Percentiles rank a stretch among this genome's conserved stretches.
phyloP scores from a whole-genome alignment of 1,284 basidiomycete genomes.

The Phellopilus nigrolimitatus region DNA sequence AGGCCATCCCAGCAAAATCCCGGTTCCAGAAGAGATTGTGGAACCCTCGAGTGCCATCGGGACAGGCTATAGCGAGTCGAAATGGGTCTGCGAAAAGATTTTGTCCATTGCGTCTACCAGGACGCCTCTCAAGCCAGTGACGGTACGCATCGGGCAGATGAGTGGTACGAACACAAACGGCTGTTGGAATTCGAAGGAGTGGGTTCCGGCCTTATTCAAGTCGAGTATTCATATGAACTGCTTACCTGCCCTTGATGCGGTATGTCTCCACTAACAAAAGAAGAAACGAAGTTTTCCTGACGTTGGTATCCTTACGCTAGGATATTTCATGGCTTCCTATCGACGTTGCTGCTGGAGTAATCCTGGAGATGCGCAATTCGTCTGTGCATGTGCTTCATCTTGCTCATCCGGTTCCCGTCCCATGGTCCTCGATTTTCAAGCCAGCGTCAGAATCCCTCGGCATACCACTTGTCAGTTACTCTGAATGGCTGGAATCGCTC shows the following conservation, averaged over 20 bases:
- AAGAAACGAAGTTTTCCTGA: not conserved
- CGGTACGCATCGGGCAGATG: conserved; percentile 24
- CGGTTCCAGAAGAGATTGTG: conserved; percentile 23
- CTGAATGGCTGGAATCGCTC: conserved; percentile 24
- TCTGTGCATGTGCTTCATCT: conserved; percentile 25
- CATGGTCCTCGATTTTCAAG: conserved; percentile 24
- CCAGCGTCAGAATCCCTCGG: conserved; percentile 22
- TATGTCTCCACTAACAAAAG: conserved; percentile 5
- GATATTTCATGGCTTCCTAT: conserved; percentile 24
- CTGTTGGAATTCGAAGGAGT: conserved; percentile 30
- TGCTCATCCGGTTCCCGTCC: conserved; percentile 26
- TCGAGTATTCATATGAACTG: conserved; percentile 18
- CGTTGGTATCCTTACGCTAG: not conserved
- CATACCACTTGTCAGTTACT: conserved; percentile 25
- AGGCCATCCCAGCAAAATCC: conserved; percentile 21
- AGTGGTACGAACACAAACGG: conserved; percentile 28
- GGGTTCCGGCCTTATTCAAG: conserved; percentile 30
- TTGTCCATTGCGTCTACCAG: conserved; percentile 24
- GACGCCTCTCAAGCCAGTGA: conserved; percentile 25
- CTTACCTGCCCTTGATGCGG: conserved; percentile 20
- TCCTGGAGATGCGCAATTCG: conserved; percentile 21
- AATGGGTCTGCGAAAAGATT: conserved; percentile 33
- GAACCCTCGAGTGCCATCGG: conserved; percentile 25
- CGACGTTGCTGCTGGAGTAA: conserved; percentile 23
- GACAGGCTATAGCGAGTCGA: conserved; percentile 33